Percentiles rank a stretch among this genome's conserved stretches.
Evolutionary conservation across 345 rosid species (phyloP).

Genomic region (Rubroshorea leprosula): DNA sequence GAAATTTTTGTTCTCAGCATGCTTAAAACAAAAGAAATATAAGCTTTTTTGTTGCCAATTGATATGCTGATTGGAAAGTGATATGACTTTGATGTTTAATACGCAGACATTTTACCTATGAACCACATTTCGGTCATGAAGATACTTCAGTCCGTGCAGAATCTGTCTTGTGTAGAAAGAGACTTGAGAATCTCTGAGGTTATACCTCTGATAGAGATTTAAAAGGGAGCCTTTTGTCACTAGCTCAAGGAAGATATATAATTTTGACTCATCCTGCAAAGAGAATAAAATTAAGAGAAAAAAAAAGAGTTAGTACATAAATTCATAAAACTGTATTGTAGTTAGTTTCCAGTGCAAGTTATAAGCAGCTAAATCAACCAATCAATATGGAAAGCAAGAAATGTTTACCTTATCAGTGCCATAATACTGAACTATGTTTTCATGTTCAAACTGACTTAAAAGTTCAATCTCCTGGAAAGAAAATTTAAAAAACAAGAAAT

Average conservation of each 20-base stretch:
- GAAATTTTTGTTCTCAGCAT: too few species aligned
- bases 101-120: slow-evolving; percentile 48
- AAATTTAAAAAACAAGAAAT: slow-evolving; percentile 8
- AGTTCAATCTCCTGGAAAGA: slow-evolving; percentile 74
- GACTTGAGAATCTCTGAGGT: slow-evolving; percentile 65
- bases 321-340: neutral
- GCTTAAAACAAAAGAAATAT: too few species aligned
- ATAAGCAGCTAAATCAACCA: neutral
- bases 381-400: neutral
- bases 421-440: slow-evolving; percentile 71
- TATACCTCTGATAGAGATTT: slow-evolving; percentile 48
- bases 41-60: too few species aligned
- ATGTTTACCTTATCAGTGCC: slow-evolving; percentile 70
- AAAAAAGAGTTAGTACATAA: neutral
- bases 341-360: too few species aligned
- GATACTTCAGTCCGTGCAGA: slow-evolving; percentile 73
- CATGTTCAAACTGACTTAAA: slow-evolving; percentile 83
- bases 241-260: slow-evolving; percentile 84
- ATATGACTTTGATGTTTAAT: neutral
- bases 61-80: neutral
- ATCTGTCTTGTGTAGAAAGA: slow-evolving; percentile 80
- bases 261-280: slow-evolving; percentile 64
- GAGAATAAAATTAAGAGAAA: slow-evolving; percentile 10
- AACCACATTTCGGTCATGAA: slow-evolving; percentile 65
- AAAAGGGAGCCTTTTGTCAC: slow-evolving; percentile 75